Evolutionary conservation across 306 rosid species (phyloP).

Genomic region (Coriaria nepalensis): DNA sequence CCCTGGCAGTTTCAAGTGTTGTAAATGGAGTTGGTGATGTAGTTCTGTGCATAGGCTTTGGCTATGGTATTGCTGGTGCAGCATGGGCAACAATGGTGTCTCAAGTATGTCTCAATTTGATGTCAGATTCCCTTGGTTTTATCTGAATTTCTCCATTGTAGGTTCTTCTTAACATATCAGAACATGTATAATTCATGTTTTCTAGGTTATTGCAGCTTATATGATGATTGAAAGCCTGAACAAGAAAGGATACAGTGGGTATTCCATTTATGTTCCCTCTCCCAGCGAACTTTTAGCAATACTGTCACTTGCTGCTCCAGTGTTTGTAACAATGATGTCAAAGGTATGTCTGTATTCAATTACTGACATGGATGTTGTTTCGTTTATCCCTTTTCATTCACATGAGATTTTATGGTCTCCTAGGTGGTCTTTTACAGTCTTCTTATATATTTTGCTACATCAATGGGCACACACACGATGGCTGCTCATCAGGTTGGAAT

Average conservation of each 20-base stretch:
- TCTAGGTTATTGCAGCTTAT: constrained; percentile 71
- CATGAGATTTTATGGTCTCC: constrained; percentile 9
- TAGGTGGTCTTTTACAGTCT: constrained; percentile 81
- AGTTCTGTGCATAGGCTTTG: constrained; percentile 40
- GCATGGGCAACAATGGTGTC: constrained; percentile 83
- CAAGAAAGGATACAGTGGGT: constrained; percentile 59
- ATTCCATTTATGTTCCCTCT: constrained; percentile 54
- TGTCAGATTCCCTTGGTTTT: no score
- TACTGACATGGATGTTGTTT: constrained; percentile 4
- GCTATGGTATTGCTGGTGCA: constrained; percentile 68
- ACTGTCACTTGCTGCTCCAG: constrained; percentile 69
- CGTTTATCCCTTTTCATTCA: background rate
- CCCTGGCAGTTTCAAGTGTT: constrained; percentile 49
- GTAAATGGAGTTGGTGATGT: constrained; percentile 56
- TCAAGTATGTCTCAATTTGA: constrained; percentile 29
- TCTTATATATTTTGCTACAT: constrained; percentile 63
- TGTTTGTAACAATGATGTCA: constrained; percentile 62
- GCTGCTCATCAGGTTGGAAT: constrained; percentile 83
- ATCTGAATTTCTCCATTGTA: background rate
- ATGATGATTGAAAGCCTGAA: constrained; percentile 77
- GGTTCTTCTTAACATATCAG: background rate
- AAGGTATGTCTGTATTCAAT: constrained; percentile 38
- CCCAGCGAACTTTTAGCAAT: constrained; percentile 39
- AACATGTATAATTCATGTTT: constrained; percentile 6
- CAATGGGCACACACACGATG: constrained; percentile 78